These are phyloP conservation scores for Backusella luteola DNA, from an alignment of 192 early-diverging fungal species.

Conservation along the genomic window DNA sequence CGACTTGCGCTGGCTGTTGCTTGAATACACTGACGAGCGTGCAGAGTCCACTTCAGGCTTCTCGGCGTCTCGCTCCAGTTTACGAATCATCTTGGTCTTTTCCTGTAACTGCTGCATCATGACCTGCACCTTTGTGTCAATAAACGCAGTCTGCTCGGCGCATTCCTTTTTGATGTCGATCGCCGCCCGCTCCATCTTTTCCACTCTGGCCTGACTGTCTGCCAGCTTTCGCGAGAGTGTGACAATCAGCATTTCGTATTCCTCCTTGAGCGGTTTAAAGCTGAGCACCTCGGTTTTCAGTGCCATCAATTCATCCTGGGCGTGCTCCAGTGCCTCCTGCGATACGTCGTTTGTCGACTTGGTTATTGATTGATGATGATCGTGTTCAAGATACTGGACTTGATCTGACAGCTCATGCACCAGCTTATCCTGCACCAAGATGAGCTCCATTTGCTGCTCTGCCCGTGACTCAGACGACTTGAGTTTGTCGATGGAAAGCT, in stretches of 20 bases:
- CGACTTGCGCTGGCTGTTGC: neutral
- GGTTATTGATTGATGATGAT: neutral
- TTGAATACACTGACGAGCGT: neutral
- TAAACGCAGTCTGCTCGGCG: neutral
- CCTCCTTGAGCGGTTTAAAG: neutral
- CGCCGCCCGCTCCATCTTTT: neutral
- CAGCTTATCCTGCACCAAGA: neutral
- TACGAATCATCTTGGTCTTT: neutral
- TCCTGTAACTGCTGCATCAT: neutral
- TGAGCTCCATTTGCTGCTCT: neutral
- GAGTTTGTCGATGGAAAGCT: neutral
- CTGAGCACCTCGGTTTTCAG: neutral
- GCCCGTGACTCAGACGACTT: neutral
- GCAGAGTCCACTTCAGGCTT: neutral
- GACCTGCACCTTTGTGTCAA: neutral
- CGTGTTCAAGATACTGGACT: neutral
- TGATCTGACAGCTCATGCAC: constrained; percentile 3
- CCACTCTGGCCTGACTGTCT: neutral
- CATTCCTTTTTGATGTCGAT: constrained; percentile 1
- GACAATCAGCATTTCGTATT: neutral
- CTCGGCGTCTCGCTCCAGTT: neutral
- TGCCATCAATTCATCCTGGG: neutral
- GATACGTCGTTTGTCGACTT: neutral
- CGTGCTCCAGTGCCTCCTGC: neutral
- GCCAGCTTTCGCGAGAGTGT: neutral